Percentiles rank a stretch among this genome's conserved stretches.
phyloP scores from a whole-genome alignment of 768 basidiomycete genomes.

The Agaricus subrufescens region DNA sequence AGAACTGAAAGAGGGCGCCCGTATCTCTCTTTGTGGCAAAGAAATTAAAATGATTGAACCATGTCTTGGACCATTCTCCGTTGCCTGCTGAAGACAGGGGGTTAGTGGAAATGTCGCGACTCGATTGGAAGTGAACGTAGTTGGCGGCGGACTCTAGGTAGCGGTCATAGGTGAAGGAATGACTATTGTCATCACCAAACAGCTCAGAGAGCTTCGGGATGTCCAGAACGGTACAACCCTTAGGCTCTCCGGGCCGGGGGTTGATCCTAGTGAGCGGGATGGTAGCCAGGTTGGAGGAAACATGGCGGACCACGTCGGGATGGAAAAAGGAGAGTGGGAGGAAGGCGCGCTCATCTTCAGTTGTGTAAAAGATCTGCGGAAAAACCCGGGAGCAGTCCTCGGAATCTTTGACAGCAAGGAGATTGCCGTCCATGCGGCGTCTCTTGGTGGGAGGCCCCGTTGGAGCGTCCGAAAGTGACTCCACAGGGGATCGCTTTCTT shows the following conservation, averaged over 20 bases:
- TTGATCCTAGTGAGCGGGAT: neutral
- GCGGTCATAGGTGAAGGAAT: neutral
- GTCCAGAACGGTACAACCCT: neutral
- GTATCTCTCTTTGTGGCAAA: neutral
- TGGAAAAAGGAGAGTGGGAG: neutral
- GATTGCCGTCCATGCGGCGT: neutral
- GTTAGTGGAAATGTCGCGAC: neutral
- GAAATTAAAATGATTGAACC: neutral
- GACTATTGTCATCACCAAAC: neutral
- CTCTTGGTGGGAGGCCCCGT: neutral
- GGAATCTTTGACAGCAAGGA: neutral
- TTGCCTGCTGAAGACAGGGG: neutral
- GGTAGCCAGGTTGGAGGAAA: neutral
- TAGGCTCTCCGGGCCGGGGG: neutral
- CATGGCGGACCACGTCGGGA: neutral
- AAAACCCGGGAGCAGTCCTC: neutral
- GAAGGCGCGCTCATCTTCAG: neutral
- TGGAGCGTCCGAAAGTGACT: neutral
- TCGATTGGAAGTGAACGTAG: neutral
- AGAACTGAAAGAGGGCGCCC: neutral
- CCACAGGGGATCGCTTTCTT: neutral
- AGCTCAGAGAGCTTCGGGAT: neutral
- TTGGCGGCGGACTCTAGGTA: neutral
- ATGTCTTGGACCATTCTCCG: neutral
- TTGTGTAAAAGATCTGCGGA: neutral